These are phyloP conservation scores for Veloporphyrellus conicus DNA, from an alignment of 1,284 basidiomycete species.

Conservation along the genomic window DNA sequence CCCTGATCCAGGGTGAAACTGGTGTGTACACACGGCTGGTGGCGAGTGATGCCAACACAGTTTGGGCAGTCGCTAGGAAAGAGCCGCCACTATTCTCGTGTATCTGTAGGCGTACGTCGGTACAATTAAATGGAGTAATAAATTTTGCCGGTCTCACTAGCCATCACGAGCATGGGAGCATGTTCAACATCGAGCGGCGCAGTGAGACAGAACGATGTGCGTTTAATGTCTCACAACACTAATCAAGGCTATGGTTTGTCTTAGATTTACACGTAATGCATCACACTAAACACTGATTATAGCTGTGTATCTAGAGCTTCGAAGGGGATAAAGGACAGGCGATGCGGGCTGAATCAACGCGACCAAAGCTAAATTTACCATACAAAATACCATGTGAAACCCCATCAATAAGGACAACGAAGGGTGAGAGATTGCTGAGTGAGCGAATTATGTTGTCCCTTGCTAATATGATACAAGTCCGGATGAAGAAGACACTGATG, in stretches of 20 bases:
- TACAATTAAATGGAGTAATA: not conserved
- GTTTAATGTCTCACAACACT: slow-evolving; percentile 7
- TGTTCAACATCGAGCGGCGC: not conserved
- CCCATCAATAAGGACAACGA: not conserved
- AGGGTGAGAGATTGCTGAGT: not conserved
- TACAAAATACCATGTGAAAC: slow-evolving; percentile 1
- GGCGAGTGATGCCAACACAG: too few species aligned
- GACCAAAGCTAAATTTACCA: not conserved
- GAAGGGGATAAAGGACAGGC: slow-evolving; percentile 4
- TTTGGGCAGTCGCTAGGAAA: too few species aligned
- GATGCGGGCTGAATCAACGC: slow-evolving; percentile 12
- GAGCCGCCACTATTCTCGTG: not conserved
- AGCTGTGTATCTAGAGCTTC: not conserved
- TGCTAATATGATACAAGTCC: slow-evolving; percentile 3
- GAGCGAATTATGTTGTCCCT: slow-evolving; percentile 5
- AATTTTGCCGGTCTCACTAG: not conserved
- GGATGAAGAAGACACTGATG: slow-evolving; percentile 4
- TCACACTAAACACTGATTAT: not conserved
- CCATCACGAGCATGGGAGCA: not conserved
- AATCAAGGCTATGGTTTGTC: not conserved
- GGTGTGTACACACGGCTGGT: not conserved
- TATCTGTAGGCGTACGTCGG: too few species aligned
- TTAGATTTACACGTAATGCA: slow-evolving; percentile 1
- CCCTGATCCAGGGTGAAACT: slow-evolving; percentile 19
- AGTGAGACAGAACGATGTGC: not conserved